These are phyloP conservation scores for Termitomyces sp. DNA, from an alignment of 768 basidiomycete genomes.

Conservation along the genomic window DNA sequence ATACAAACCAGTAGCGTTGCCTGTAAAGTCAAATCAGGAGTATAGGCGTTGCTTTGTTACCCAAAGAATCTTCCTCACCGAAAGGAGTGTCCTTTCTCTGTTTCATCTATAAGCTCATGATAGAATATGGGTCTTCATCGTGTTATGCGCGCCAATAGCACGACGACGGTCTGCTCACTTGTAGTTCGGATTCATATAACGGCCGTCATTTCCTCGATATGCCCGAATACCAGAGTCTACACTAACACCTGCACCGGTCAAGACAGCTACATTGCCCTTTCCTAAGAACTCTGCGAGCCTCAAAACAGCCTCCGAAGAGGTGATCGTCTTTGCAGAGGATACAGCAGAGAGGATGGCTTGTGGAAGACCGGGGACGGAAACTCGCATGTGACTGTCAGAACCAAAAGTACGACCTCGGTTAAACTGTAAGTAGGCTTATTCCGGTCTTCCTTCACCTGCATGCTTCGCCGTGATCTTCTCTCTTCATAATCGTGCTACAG, in stretches of 20 bases:
- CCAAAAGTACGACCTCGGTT: slow-evolving; percentile 15
- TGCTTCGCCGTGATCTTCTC: slow-evolving; percentile 1
- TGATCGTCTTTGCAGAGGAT: slow-evolving; percentile 28
- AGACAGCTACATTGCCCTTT: slow-evolving; percentile 61
- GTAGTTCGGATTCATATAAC: slow-evolving; percentile 89
- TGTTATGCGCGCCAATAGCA: slow-evolving; percentile 2
- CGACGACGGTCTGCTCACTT: slow-evolving; percentile 39
- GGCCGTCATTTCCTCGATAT: slow-evolving; percentile 84
- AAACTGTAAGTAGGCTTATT: slow-evolving; percentile 1
- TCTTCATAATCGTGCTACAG: not conserved
- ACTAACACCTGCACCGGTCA: slow-evolving; percentile 92
- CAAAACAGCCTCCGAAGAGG: slow-evolving; percentile 48
- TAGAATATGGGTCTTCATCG: slow-evolving; percentile 63
- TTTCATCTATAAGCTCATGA: slow-evolving; percentile 75
- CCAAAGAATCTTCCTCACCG: slow-evolving; percentile 36
- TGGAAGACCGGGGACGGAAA: slow-evolving; percentile 77
- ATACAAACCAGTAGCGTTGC: slow-evolving; percentile 71
- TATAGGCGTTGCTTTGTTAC: not conserved
- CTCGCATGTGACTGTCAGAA: slow-evolving; percentile 56
- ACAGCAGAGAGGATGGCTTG: slow-evolving; percentile 44
- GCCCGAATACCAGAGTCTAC: slow-evolving; percentile 95
- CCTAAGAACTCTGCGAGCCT: slow-evolving; percentile 61
- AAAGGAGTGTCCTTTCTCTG: slow-evolving; percentile 61
- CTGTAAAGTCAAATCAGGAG: slow-evolving; percentile 27
- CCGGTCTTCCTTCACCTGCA: slow-evolving; percentile 4